Evolutionary conservation across 306 rosid genomes (phyloP).

Genomic region (Corylus avellana): DNA sequence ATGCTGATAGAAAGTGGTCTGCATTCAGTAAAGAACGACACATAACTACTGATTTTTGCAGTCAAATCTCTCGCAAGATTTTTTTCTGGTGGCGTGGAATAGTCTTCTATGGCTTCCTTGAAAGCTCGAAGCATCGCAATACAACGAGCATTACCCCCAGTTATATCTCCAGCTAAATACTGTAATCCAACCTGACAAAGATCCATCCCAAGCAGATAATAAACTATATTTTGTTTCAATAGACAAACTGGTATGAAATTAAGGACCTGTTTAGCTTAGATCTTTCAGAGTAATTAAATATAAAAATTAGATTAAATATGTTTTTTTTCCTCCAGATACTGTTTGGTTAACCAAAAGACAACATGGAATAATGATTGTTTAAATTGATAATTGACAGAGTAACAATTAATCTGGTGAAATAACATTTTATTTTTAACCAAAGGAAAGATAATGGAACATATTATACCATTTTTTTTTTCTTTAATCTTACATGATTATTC

Average conservation of each 20-base stretch:
- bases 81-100: slow-evolving; percentile 72
- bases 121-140: slow-evolving; percentile 81
- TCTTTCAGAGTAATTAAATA: not conserved
- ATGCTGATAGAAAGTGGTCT: slow-evolving; percentile 86
- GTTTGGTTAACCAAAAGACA: not conserved
- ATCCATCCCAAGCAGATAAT: slow-evolving; percentile 15
- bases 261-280: not conserved
- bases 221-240: not conserved
- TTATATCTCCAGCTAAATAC: slow-evolving; percentile 68
- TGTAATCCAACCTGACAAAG: slow-evolving; percentile 74
- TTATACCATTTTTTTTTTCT: not conserved
- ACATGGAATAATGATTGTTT: not conserved
- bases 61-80: slow-evolving; percentile 71
- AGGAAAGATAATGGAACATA: too few relatives aligned
- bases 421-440: not conserved
- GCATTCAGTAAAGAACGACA: slow-evolving; percentile 78
- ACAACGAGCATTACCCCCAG: slow-evolving; percentile 86
- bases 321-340: not conserved
- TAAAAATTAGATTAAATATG: not conserved
- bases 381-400: not conserved
- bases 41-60: slow-evolving; percentile 69
- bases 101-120: slow-evolving; percentile 73
- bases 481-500: not conserved
- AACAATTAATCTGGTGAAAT: not conserved
- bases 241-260: not conserved